Evolutionary conservation across 345 rosid species (phyloP).

Genomic region (Fremontodendron californicum): DNA sequence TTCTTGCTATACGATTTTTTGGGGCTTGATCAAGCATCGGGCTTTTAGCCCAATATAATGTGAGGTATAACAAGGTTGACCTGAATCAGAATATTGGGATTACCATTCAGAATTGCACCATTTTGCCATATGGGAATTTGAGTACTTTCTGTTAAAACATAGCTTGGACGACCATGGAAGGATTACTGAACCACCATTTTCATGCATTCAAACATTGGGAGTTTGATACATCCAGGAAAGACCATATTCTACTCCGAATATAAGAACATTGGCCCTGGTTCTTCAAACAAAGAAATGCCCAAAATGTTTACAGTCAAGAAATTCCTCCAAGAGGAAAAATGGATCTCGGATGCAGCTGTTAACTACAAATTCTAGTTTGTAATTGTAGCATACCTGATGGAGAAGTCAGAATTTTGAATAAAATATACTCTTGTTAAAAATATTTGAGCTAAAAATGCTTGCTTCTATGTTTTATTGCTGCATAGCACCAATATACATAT

Average conservation of each 20-base stretch:
- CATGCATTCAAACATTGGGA: slow-evolving; percentile 54
- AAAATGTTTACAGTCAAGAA: slow-evolving; percentile 22
- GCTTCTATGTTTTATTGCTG: neutral
- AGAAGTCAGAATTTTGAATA: too few species aligned
- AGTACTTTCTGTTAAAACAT: slow-evolving; percentile 46
- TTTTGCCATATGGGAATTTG: slow-evolving; percentile 28
- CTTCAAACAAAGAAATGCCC: slow-evolving; percentile 30
- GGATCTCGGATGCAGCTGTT: slow-evolving; percentile 24
- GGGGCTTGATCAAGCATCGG: too few species aligned
- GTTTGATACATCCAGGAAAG: slow-evolving; percentile 35
- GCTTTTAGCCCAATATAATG: too few species aligned
- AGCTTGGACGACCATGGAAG: slow-evolving; percentile 88
- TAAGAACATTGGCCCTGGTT: slow-evolving; percentile 55
- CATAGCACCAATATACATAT: neutral
- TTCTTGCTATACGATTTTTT: too few species aligned
- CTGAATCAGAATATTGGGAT: slow-evolving; percentile 60
- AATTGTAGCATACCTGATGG: neutral
- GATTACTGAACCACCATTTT: slow-evolving; percentile 55
- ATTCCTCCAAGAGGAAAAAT: slow-evolving; percentile 26
- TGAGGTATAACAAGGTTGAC: too few species aligned
- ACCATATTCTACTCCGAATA: slow-evolving; percentile 70
- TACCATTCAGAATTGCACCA: slow-evolving; percentile 53
- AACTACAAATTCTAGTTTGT: slow-evolving; percentile 11
- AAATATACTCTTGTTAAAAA: too few species aligned
- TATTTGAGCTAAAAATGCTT: neutral